Conservation (phyloP, 805 yeast species). For the Candida loeiensis region DNA sequence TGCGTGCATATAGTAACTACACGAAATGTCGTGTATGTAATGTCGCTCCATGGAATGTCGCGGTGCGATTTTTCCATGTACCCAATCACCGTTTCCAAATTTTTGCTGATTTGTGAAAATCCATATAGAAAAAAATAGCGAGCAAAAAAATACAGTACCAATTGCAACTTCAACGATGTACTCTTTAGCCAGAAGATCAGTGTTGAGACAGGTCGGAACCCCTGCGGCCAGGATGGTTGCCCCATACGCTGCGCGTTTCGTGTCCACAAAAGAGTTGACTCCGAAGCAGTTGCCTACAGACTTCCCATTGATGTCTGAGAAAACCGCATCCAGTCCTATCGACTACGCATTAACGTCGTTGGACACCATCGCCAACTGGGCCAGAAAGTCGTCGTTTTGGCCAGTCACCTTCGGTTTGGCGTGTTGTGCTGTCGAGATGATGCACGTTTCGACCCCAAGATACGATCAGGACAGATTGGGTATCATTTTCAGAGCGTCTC, state of each 20-base stretch:
- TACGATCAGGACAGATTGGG: constrained; percentile 92
- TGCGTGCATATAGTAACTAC: too few species aligned
- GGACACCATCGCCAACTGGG: constrained; percentile 86
- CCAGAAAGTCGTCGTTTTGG: constrained; percentile 89
- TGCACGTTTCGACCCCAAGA: constrained; percentile 89
- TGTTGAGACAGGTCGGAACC: constrained; percentile 17
- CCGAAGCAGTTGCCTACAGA: constrained; percentile 59
- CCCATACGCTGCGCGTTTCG: constrained; percentile 20
- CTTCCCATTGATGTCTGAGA: constrained; percentile 66
- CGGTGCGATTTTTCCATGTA: constrained; percentile 3
- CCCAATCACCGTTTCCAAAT: constrained; percentile 34
- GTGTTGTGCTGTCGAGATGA: constrained; percentile 93
- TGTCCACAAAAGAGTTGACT: constrained; percentile 42
- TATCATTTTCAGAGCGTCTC: constrained; percentile 89
- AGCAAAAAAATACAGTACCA: constrained; percentile 5
- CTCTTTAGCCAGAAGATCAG: constrained; percentile 25
- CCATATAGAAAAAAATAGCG: constrained; percentile 12
- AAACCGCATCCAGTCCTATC: constrained; percentile 50
- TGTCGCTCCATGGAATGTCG: constrained; percentile 15
- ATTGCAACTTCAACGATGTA: constrained; percentile 18
- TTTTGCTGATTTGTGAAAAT: constrained; percentile 31
- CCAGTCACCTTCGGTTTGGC: constrained; percentile 91
- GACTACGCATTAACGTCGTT: constrained; percentile 81
- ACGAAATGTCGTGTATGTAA: too few species aligned
- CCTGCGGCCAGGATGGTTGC: constrained; percentile 14